Evolutionary conservation across 2,329 filamentous ascomycete genomes (phyloP).

Genomic region (Periconia digitata): DNA sequence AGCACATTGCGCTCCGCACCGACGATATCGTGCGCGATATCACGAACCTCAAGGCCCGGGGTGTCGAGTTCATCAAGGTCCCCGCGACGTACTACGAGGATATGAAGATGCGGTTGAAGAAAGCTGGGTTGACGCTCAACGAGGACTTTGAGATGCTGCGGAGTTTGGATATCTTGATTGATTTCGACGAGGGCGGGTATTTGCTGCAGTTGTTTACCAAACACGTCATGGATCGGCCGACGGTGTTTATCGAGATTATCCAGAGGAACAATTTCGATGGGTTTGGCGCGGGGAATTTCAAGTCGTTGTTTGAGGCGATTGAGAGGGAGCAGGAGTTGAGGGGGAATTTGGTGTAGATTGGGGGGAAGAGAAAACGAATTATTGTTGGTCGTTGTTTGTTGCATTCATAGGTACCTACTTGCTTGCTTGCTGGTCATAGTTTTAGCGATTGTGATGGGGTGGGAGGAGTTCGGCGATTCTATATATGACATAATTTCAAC

Average conservation of each 20-base stretch:
- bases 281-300: constrained; percentile 95
- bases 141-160: constrained; percentile 80
- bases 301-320: constrained; percentile 91
- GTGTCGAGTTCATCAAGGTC: constrained; percentile 90
- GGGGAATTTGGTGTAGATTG: constrained; percentile 65
- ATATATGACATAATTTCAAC: no score
- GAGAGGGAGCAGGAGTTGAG: constrained; percentile 87
- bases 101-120: constrained; percentile 73
- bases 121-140: constrained; percentile 60
- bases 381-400: no score
- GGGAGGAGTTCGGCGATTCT: no score
- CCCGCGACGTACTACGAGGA: constrained; percentile 82
- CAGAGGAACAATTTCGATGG: constrained; percentile 88
- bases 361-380: not conserved
- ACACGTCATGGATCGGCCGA: constrained; percentile 91
- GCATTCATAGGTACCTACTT: no score
- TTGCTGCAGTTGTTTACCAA: constrained; percentile 64
- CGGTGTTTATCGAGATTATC: constrained; percentile 95
- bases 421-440: no score
- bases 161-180: constrained; percentile 83
- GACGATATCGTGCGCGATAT: constrained; percentile 78
- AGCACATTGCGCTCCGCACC: constrained; percentile 89
- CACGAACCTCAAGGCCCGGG: constrained; percentile 75
- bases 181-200: constrained; percentile 93
- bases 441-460: no score